Base-by-base conservation (phyloP, 768 basidiomycete species). In the Collybiopsis confluens region DNA sequence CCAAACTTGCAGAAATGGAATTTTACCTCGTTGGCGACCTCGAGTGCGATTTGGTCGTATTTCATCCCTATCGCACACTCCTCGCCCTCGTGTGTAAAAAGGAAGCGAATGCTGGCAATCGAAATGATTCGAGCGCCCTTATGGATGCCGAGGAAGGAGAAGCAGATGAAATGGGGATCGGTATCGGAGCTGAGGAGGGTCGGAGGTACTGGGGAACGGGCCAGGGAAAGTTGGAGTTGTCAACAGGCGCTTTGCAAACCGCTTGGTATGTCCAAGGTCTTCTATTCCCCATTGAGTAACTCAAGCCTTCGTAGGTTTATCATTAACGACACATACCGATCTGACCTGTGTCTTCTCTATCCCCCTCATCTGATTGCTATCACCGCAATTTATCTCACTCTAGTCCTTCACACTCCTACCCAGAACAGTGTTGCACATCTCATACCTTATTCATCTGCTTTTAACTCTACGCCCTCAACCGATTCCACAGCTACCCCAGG, bases 1-100 rank as follows among this genome's bases (percentile, higher is more conserved):
- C 88, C 10, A 94, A 92, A 64, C 75, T 99, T 13, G 97, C 95
- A 3, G 97, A 99, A 68, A 98, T 98, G 95, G 96, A 98, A 66
- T 98, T 98, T 72, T 98, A 96, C 71, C 84, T 98, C 9, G 86
- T 99, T 21, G 92, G 92, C 64, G 95, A 99, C 65, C 80, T 98
- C 24, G 94, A 97, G 67, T 98, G 96, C 62, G 92, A 98, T 68
- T 73, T 99, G 40, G 81, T 86, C 52, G 80, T 98, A 7, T 98
- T 93, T 67, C 97, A 98, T 66, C 96, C 97, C 0, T 99, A 99
- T 69, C 85, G 93, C 48, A 90, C 92, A 0, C 80, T 98, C 21
- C 72, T 89, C 38, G 75, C 88, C 1, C 73, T 97, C 16, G 30
- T 33, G 18, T 90, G 88, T 61, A 86, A 80, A 55, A 82, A 82